Evolutionary conservation across 805 yeast species (phyloP).

Genomic region (Teunomyces stri): DNA sequence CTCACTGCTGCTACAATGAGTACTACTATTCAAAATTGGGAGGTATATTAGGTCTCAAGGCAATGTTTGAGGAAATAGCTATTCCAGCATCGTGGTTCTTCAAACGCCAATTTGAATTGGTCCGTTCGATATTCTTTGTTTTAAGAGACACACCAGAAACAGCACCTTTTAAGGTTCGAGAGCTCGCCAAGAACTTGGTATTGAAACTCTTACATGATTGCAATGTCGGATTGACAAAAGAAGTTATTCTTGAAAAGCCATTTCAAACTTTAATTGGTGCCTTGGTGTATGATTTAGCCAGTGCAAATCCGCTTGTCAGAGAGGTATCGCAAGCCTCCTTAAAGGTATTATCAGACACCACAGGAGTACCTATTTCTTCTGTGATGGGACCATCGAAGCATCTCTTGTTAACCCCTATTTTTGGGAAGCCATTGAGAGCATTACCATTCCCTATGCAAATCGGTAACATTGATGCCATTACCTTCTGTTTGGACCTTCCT

Average conservation of each 20-base stretch:
- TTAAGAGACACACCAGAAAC: conserved; percentile 86
- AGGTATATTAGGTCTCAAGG: conserved; percentile 79
- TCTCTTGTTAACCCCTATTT: conserved; percentile 84
- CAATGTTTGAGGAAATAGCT: conserved; percentile 64
- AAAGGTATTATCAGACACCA: conserved; percentile 62
- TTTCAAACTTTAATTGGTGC: conserved; percentile 84
- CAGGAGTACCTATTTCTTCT: conserved; percentile 65
- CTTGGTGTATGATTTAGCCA: conserved; percentile 87
- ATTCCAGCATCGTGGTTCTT: conserved; percentile 74
- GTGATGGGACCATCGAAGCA: conserved; percentile 82
- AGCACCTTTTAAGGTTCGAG: conserved; percentile 77
- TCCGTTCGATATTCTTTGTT: conserved; percentile 84
- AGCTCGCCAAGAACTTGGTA: conserved; percentile 67
- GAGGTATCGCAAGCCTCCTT: conserved; percentile 76
- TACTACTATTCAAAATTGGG: conserved; percentile 83
- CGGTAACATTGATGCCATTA: conserved; percentile 96
- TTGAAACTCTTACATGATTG: conserved; percentile 63
- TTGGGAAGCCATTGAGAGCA: conserved; percentile 95
- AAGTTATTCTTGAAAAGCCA: conserved; percentile 64
- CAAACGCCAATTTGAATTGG: conserved; percentile 76
- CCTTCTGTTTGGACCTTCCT: conserved; percentile 80
- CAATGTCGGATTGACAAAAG: conserved; percentile 57
- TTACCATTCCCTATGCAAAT: conserved; percentile 98
- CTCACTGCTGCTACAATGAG: conserved; percentile 91
- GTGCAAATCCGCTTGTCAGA: conserved; percentile 80